These are phyloP conservation scores for Hyparrhenia diplandra DNA, from an alignment of 176 grass and related monocot species.

Conservation along the genomic window DNA sequence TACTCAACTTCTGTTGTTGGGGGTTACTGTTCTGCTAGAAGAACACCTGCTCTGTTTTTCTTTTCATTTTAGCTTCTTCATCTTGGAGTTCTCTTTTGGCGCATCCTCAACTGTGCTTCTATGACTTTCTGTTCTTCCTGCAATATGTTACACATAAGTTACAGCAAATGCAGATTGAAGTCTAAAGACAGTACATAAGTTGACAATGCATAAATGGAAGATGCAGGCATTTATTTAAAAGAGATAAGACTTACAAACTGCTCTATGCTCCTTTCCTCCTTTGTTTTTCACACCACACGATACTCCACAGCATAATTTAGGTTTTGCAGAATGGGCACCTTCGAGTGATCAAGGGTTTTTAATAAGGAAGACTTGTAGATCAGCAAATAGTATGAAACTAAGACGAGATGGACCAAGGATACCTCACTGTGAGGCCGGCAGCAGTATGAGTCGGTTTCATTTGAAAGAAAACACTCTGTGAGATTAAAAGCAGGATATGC, in stretches of 20 bases:
- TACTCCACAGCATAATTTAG: constrained; percentile 96
- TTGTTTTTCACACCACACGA: constrained; percentile 91
- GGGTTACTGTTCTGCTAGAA: constrained; percentile 58
- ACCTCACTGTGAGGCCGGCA: constrained; percentile 83
- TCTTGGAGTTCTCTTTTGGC: constrained; percentile 94
- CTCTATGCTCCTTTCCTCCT: constrained; percentile 97
- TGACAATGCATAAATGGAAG: constrained; percentile 1
- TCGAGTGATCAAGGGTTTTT: constrained; percentile 51
- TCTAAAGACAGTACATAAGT: constrained; percentile 1
- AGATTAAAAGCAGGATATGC: constrained; percentile 32
- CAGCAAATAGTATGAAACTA: constrained; percentile 17
- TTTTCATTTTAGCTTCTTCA: constrained; percentile 94
- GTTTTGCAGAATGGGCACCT: constrained; percentile 99
- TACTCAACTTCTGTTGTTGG: constrained; percentile 77
- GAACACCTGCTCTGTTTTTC: constrained; percentile 63
- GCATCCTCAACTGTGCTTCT: constrained; percentile 96
- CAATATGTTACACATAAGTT: constrained; percentile 32
- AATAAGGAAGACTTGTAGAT: not conserved
- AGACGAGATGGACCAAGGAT: constrained; percentile 52
- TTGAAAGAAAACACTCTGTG: constrained; percentile 98
- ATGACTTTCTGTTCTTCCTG: constrained; percentile 98
- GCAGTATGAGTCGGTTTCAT: constrained; percentile 89
- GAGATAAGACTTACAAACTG: constrained; percentile 79
- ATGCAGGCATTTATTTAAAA: constrained; percentile 9
- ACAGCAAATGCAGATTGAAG: constrained; percentile 11